Conservation (phyloP, 23 red algal genomes). For the Gracilaria domingensis region DNA sequence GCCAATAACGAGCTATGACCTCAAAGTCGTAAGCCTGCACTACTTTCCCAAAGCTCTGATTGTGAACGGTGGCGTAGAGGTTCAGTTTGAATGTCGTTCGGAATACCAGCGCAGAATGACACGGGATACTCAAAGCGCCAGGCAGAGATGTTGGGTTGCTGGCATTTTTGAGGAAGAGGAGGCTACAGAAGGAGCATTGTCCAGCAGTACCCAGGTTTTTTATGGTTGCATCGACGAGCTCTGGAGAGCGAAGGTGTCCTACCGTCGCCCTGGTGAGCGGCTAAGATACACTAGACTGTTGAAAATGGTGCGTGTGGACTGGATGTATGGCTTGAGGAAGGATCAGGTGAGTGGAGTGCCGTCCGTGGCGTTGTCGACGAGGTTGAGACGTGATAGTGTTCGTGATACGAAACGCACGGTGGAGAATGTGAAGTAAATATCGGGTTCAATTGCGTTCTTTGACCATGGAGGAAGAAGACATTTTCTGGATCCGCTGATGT, state of each 20-base stretch:
- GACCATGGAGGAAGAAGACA: slow-evolving; percentile 7
- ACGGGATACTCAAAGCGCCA: neutral
- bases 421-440: neutral
- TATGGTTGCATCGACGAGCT: neutral
- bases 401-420: neutral
- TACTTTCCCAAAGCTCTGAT: neutral
- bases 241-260: neutral
- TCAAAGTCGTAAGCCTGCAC: neutral
- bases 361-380: neutral
- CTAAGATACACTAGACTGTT: neutral
- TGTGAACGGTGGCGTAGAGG: neutral
- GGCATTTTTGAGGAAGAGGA: neutral
- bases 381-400: neutral
- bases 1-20: neutral
- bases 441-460: neutral
- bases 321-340: slow-evolving; percentile 12
- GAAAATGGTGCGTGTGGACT: slow-evolving; percentile 2
- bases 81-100: neutral
- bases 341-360: slow-evolving; percentile 3
- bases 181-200: neutral
- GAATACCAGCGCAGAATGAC: neutral
- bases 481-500: neutral
- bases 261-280: neutral
- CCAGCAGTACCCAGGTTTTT: neutral
- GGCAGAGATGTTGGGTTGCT: slow-evolving; percentile 30